Base-by-base conservation (phyloP, 163 green algal genomes). In the Volvox carteri region DNA sequence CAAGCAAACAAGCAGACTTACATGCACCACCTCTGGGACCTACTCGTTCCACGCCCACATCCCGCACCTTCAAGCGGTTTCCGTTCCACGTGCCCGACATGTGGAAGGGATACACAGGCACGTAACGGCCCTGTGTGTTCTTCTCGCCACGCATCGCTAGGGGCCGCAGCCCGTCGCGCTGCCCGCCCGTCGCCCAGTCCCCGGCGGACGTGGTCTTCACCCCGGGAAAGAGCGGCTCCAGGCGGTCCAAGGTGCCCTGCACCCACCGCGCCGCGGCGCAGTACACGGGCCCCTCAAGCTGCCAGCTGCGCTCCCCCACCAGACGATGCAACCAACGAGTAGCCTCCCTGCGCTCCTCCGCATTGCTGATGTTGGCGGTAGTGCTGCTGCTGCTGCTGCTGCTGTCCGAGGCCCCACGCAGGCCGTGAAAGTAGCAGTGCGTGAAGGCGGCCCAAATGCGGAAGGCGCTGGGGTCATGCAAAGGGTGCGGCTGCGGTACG, bases 21-120 rank as follows among this genome's bases (percentile, higher is more conserved):
- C n/a, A n/a, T n/a, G n/a, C n/a, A n/a, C n/a, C n/a, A n/a, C n/a
- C n/a, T n/a, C n/a, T n/a, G n/a, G n/a, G n/a, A n/a, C n/a, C n/a
- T n/a, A n/a, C n/a, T n/a, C n/a, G n/a, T n/a, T n/a, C n/a, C n/a
- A n/a, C n/a, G n/a, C n/a, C n/a, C n/a, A n/a, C n/a, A n/a, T n/a
- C n/a, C n/a, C 54, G 54, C 37, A 88, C 83, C 83, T 88, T 88
- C 48, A 83, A 44, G 5, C 83, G 67, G 68, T 88, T 88, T 21
- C 28, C 50, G 7, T 21, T 41, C 54, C 23, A 56, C 0, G 65
- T 74, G 21, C 68, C 70, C 68, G 70, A 74, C 30, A 88, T 58
- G 37, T 44, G 83, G 68, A 50, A 88, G 23, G 83, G 83, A 67
- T 88, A 88, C 21, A 88, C 52, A 4, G 83, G 68, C 35, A 48